phyloP scores from a whole-genome alignment of 441 rosid species.

The Mallotus repandus region DNA sequence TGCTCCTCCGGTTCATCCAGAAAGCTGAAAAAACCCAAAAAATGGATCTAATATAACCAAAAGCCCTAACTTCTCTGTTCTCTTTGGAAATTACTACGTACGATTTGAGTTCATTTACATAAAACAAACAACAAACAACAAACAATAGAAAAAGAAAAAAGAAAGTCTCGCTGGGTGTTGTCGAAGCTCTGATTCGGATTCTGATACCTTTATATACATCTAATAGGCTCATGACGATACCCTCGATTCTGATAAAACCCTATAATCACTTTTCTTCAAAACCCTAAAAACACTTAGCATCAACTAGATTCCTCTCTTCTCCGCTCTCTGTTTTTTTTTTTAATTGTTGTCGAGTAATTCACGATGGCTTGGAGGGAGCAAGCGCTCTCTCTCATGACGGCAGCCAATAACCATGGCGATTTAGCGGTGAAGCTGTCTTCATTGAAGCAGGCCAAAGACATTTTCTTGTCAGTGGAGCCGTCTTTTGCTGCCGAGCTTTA shows the following conservation, averaged over 20 bases:
- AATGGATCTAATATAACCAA: not conserved
- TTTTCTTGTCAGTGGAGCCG: conserved; percentile 64
- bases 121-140: too few species aligned
- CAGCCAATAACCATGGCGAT: conserved; percentile 87
- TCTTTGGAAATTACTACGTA: not conserved
- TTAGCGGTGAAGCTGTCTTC: conserved; percentile 95
- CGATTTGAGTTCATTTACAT: too few species aligned
- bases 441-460: conserved; percentile 75
- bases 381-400: conserved; percentile 81
- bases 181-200: conserved; percentile 2
- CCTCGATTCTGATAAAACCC: conserved; percentile 20
- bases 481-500: conserved; percentile 77
- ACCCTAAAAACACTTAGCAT: conserved; percentile 26
- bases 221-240: too few species aligned
- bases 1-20: conserved; percentile 4
- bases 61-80: not conserved
- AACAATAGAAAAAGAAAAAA: not conserved
- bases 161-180: conserved; percentile 4
- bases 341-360: too few species aligned
- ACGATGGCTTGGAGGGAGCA: conserved; percentile 54
- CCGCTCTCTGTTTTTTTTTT: too few species aligned
- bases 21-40: not conserved
- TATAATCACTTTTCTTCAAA: conserved; percentile 19
- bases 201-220: not conserved
- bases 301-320: not conserved